Evolutionary conservation across 768 basidiomycete genomes (phyloP).

Genomic region (Gymnopilus junonius): DNA sequence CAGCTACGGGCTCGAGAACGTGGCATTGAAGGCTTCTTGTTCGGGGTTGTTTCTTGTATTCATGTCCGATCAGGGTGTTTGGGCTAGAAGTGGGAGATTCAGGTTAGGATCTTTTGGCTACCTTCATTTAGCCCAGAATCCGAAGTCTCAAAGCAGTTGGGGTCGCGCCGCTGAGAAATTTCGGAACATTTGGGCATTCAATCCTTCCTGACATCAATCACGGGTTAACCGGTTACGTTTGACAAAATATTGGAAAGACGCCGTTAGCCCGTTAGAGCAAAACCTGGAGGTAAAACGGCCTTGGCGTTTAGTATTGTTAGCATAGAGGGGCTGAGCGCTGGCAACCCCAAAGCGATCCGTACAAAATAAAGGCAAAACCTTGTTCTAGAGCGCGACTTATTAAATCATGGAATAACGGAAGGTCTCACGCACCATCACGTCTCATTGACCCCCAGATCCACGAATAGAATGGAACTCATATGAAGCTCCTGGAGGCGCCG

Average conservation of each 20-base stretch:
- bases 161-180: conserved; percentile 4
- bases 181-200: conserved; percentile 1
- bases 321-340: neutral
- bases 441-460: too few relatives aligned
- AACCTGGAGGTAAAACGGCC: neutral
- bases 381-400: neutral
- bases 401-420: neutral
- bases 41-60: neutral
- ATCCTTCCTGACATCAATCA: neutral
- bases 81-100: neutral
- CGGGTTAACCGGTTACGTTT: neutral
- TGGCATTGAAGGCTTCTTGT: neutral
- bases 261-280: neutral
- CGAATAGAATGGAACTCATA: neutral
- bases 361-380: neutral
- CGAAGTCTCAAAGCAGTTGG: neutral
- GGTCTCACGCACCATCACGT: too few relatives aligned
- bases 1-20: neutral
- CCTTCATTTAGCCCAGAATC: neutral
- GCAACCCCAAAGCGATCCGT: neutral
- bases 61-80: neutral
- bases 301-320: neutral
- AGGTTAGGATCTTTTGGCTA: neutral
- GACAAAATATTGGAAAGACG: neutral
- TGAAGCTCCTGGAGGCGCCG: too few relatives aligned